phyloP scores from a whole-genome alignment of 2,329 filamentous ascomycete species.

The Botrytis porri region DNA sequence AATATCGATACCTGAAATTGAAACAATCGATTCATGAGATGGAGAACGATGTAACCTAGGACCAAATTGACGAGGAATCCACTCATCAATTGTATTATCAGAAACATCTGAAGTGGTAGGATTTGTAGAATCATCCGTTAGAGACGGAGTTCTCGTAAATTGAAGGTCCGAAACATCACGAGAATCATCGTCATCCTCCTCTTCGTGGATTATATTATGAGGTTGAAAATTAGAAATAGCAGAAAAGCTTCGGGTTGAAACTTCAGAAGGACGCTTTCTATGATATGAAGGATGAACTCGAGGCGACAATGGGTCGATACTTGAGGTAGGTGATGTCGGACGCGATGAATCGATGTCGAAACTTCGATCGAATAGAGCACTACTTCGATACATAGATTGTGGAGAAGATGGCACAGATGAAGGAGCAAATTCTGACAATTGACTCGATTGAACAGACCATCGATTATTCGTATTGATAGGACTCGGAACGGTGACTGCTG shows the following conservation, averaged over 20 bases:
- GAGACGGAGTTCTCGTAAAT: slow-evolving; percentile 25
- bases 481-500: slow-evolving; percentile 50
- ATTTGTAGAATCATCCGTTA: slow-evolving; percentile 30
- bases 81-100: slow-evolving; percentile 26
- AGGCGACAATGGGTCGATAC: slow-evolving; percentile 64
- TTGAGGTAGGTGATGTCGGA: slow-evolving; percentile 80
- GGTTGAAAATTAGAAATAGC: slow-evolving; percentile 38
- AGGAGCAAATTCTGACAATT: slow-evolving; percentile 60
- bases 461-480: slow-evolving; percentile 49
- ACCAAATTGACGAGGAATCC: slow-evolving; percentile 38
- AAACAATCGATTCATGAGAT: slow-evolving; percentile 88
- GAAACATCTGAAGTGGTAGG: slow-evolving; percentile 29
- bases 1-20: slow-evolving; percentile 83
- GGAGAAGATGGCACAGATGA: slow-evolving; percentile 83
- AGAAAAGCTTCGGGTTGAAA: slow-evolving; percentile 49
- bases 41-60: slow-evolving; percentile 59
- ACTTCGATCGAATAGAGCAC: slow-evolving; percentile 74
- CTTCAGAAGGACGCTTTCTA: slow-evolving; percentile 55
- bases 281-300: slow-evolving; percentile 53
- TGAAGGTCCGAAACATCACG: slow-evolving; percentile 33
- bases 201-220: slow-evolving; percentile 38
- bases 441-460: slow-evolving; percentile 63
- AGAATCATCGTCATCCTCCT: slow-evolving; percentile 38
- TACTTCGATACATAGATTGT: slow-evolving; percentile 66
- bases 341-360: slow-evolving; percentile 62